phyloP scores from a whole-genome alignment of 2,329 filamentous ascomycete species.

The Claviceps quebecensis region DNA sequence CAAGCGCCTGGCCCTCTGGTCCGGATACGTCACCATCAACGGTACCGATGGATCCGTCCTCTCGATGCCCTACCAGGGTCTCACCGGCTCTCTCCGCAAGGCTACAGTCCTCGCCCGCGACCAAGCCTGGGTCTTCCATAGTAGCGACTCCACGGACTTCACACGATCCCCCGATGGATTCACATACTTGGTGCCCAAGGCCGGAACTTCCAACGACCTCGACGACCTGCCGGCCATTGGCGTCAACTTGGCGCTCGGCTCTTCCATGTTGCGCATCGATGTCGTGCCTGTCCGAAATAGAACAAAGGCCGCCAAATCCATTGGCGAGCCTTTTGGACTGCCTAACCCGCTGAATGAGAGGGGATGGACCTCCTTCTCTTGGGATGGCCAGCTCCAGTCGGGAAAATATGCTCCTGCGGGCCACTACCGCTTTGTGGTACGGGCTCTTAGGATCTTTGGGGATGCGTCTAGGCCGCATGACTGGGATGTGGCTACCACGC shows the following conservation, averaged over 20 bases:
- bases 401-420: slow-evolving; percentile 32
- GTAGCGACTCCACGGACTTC: slow-evolving; percentile 13
- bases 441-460: slow-evolving; percentile 35
- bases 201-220: slow-evolving; percentile 17
- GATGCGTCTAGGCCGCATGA: slow-evolving; percentile 25
- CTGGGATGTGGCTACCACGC: slow-evolving; percentile 29
- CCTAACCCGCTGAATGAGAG: slow-evolving; percentile 17
- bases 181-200: slow-evolving; percentile 25
- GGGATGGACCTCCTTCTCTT: slow-evolving; percentile 11
- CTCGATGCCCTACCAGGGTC: slow-evolving; percentile 26
- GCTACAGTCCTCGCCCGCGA: slow-evolving; percentile 9
- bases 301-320: slow-evolving; percentile 15
- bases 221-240: background rate
- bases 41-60: slow-evolving; percentile 23
- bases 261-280: slow-evolving; percentile 26
- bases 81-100: slow-evolving; percentile 19
- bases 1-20: slow-evolving; percentile 26
- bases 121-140: slow-evolving; percentile 14
- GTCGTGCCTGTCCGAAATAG: slow-evolving; percentile 19
- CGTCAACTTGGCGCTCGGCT: slow-evolving; percentile 28
- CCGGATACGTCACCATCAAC: slow-evolving; percentile 27
- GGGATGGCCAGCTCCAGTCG: slow-evolving; percentile 30
- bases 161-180: slow-evolving; percentile 16
- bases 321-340: slow-evolving; percentile 27
- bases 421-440: slow-evolving; percentile 31